Conservation (phyloP, 164 flowering plant genomes). For the Paratinospora sagittata region DNA sequence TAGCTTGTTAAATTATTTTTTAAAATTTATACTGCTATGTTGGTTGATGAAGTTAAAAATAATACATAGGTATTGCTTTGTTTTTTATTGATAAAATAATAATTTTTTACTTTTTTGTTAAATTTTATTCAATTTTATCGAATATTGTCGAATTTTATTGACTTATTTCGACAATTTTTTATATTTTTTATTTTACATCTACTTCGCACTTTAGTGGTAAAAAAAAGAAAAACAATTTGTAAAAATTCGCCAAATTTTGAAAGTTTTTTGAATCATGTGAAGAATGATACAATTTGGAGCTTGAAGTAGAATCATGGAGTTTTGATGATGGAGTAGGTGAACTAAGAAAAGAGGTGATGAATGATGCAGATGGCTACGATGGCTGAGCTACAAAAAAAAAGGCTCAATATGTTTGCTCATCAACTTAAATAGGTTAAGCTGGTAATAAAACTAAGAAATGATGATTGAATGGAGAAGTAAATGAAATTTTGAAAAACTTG, state of each 20-base stretch:
- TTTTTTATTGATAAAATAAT: not conserved
- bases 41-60: too few species aligned
- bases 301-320: too few species aligned
- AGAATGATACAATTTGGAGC: too few species aligned
- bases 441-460: not conserved
- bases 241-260: too few species aligned
- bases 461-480: not conserved
- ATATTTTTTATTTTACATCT: too few species aligned
- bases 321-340: too few species aligned
- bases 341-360: not conserved
- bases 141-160: not conserved
- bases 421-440: not conserved
- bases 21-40: too few species aligned
- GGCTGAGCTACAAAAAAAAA: not conserved
- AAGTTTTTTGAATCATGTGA: too few species aligned
- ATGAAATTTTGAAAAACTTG: not conserved
- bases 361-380: not conserved
- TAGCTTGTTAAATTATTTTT: too few species aligned
- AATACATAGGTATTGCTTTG: not conserved
- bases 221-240: too few species aligned
- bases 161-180: not conserved
- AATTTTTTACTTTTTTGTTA: too few species aligned
- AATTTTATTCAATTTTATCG: too few species aligned
- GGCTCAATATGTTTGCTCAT: not conserved
- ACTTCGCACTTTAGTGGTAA: not conserved